Evolutionary conservation across 805 yeast species (phyloP).

Genomic region (Kurtzmaniella fragi): DNA sequence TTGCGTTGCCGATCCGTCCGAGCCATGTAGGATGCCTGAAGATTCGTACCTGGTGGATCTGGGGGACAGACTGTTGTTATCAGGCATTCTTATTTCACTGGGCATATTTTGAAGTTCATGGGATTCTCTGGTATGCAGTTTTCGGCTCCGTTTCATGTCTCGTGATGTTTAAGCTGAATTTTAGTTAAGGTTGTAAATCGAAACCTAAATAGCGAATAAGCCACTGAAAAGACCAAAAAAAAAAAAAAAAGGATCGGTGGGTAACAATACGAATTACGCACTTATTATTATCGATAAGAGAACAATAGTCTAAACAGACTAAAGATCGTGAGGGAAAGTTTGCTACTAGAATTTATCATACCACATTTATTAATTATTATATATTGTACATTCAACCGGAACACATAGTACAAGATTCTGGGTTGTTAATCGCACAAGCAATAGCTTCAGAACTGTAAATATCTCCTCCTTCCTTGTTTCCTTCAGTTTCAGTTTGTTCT

Average conservation of each 20-base stretch:
- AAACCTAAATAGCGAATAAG: not conserved
- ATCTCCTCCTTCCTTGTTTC: conserved; percentile 51
- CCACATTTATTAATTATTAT: too few relatives aligned
- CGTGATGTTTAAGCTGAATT: too few relatives aligned
- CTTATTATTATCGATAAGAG: too few relatives aligned
- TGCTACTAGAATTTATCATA: too few relatives aligned
- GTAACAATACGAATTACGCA: too few relatives aligned
- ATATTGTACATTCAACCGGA: conserved; percentile 59
- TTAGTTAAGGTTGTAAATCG: too few relatives aligned
- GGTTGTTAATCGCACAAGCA: conserved; percentile 96
- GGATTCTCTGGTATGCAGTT: not conserved
- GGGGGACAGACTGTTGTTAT: not conserved
- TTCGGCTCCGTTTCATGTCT: not conserved
- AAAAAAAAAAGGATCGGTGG: too few relatives aligned
- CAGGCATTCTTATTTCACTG: not conserved
- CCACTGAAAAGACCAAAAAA: conserved; percentile 2
- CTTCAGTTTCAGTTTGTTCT: conserved; percentile 9
- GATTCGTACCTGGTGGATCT: too few relatives aligned
- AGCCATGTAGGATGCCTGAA: too few relatives aligned
- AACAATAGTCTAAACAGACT: too few relatives aligned
- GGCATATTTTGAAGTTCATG: too few relatives aligned
- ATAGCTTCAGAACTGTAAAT: conserved; percentile 89
- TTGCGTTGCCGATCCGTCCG: conserved; percentile 1
- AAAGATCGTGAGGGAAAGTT: too few relatives aligned
- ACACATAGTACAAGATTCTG: conserved; percentile 98